Evolutionary conservation across 176 grass and related monocot species (phyloP).

Genomic region (Avena eriantha): DNA sequence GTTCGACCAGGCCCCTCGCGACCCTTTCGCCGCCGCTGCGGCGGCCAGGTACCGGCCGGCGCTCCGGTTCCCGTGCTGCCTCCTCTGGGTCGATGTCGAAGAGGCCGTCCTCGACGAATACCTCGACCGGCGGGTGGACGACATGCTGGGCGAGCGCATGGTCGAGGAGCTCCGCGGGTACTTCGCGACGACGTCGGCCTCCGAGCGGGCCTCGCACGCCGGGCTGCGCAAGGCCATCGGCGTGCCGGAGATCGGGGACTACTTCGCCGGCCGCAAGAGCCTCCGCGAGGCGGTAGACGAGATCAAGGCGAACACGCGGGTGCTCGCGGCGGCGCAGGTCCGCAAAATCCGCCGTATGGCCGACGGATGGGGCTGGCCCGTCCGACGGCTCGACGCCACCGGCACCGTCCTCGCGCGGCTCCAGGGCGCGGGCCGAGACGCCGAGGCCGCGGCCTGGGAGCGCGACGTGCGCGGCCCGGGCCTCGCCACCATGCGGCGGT

Average conservation of each 20-base stretch:
- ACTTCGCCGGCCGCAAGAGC: constrained; percentile 53
- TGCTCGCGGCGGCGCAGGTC: constrained; percentile 71
- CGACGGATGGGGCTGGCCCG: constrained; percentile 65
- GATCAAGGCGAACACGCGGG: constrained; percentile 85
- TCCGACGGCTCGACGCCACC: constrained; percentile 75
- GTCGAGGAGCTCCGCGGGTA: constrained; percentile 72
- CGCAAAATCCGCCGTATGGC: constrained; percentile 74
- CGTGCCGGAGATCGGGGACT: constrained; percentile 69
- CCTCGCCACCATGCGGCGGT: constrained; percentile 54
- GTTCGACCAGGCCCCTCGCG: neutral
- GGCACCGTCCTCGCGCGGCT: constrained; percentile 58
- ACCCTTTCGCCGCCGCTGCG: constrained; percentile 55
- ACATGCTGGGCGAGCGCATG: constrained; percentile 84
- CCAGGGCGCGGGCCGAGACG: constrained; percentile 34
- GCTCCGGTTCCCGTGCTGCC: constrained; percentile 71
- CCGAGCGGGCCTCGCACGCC: constrained; percentile 59
- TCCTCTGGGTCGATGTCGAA: constrained; percentile 90
- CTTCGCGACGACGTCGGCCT: constrained; percentile 57
- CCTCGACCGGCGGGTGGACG: constrained; percentile 85
- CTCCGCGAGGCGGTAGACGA: constrained; percentile 57
- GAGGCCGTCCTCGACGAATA: constrained; percentile 56
- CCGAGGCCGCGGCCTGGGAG: constrained; percentile 60
- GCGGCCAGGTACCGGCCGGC: constrained; percentile 38
- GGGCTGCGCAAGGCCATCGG: constrained; percentile 86
- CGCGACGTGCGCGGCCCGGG: constrained; percentile 67